These are phyloP conservation scores for Mycena venus DNA, from an alignment of 768 basidiomycete species.

Conservation along the genomic window DNA sequence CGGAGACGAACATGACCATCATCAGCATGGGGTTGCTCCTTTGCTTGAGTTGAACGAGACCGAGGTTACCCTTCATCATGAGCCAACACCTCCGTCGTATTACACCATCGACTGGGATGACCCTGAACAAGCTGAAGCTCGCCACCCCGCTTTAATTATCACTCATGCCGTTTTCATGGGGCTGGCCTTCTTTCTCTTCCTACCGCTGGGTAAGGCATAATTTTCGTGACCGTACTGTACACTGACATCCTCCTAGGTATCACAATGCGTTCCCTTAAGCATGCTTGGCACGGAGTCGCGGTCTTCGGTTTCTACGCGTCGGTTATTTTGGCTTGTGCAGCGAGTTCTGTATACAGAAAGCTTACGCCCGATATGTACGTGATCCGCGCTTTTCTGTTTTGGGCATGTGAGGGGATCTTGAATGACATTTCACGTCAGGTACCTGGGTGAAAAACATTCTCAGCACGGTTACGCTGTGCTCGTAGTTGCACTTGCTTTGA, in stretches of 20 bases:
- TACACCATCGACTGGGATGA: constrained; percentile 84
- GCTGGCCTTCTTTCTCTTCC: constrained; percentile 84
- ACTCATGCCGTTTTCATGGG: constrained; percentile 82
- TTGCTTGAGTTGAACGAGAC: constrained; percentile 83
- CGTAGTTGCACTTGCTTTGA: constrained; percentile 58
- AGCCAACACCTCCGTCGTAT: constrained; percentile 84
- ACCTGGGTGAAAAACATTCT: constrained; percentile 41
- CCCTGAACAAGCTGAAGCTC: constrained; percentile 53
- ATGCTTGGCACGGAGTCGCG: constrained; percentile 70
- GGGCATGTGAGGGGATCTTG: constrained; percentile 30
- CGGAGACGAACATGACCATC: constrained; percentile 61
- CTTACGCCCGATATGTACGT: constrained; percentile 87
- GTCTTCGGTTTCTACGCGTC: constrained; percentile 76
- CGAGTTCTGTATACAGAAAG: constrained; percentile 81
- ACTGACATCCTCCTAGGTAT: constrained; percentile 66
- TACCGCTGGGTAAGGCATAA: constrained; percentile 79
- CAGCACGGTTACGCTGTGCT: constrained; percentile 54
- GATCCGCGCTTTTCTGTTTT: constrained; percentile 34
- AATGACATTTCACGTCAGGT: constrained; percentile 59
- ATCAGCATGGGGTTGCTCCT: constrained; percentile 63
- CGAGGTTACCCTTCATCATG: constrained; percentile 72
- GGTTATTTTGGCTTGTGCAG: constrained; percentile 71
- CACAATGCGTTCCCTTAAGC: constrained; percentile 81
- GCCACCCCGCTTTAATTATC: constrained; percentile 79
- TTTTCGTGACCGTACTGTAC: constrained; percentile 6